Base-by-base conservation (phyloP, 352 stramenopile species). In the Phytopythium cucurbitacearum region DNA sequence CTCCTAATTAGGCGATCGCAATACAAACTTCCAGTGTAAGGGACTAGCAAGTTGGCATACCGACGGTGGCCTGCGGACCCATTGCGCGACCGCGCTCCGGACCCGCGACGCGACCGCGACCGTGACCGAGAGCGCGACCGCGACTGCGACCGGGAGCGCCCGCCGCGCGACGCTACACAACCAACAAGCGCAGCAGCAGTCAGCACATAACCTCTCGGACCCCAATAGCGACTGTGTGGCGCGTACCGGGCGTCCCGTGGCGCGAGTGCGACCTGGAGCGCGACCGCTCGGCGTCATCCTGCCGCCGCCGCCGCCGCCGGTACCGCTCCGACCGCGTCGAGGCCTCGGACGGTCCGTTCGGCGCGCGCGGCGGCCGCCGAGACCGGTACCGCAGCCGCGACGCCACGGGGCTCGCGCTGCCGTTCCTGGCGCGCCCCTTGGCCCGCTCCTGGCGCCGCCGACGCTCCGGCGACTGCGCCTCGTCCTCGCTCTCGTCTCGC, bases 331-430 rank as follows among this genome's bases (percentile, higher is more conserved):
- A 60, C 21, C 21, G 21, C 21, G 21, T 28, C 21, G 21, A 28
- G 21, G 21, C 21, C 21, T 28, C 21, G 21, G 21, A 28, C 21
- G 21, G 21, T 2, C 21, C 21, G 15, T 39, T 66, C 7, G 59
- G 51, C 36, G 55, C 57, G 5, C 57, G 54, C 11, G 61, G 52
- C 10, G 61, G 57, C 7, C 49, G 57, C 28, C 62, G 56, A 3
- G 53, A 48, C 28, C 64, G 56, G 44, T 71, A 66, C n/a, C 66
- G 66, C 41, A 71, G 53, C 11, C 66, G 66, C 7, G 66, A 75
- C 8, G 66, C 65, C 16, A 75, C 66, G 59, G 66, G 66, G 57
- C 66, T 75, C 45, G 59, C 64, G 51, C 56, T 72, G 34, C 53
- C 48, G 43, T 41, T 57, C 35, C 67, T 60, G 38, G 53, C 68